These are phyloP conservation scores for Colletotrichum echinochloae DNA, from an alignment of 2,329 filamentous ascomycete species.

Conservation along the genomic window DNA sequence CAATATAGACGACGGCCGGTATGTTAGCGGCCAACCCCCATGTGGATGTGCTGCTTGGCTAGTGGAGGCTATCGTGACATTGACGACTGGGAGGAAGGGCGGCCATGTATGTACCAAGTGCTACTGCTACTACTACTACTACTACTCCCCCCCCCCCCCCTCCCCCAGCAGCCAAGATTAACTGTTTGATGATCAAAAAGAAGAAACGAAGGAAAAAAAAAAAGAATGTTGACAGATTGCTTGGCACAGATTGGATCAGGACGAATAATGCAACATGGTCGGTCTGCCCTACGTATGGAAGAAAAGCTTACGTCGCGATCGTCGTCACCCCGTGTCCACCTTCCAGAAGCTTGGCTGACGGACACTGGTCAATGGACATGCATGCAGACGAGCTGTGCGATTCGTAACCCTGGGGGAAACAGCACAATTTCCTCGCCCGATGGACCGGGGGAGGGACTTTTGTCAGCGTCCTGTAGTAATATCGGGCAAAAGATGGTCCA, in stretches of 20 bases:
- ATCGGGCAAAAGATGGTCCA: conserved; percentile 33
- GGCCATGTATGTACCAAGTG: background rate
- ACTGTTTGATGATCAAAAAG: background rate
- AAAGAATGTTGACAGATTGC: background rate
- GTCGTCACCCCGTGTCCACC: conserved; percentile 32
- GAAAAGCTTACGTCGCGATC: conserved; percentile 38
- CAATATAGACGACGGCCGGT: conserved; percentile 22
- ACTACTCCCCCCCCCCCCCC: too few relatives aligned
- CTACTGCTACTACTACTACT: too few relatives aligned
- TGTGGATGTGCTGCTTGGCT: background rate
- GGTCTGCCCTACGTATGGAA: background rate
- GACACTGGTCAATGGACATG: background rate
- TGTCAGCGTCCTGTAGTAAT: conserved; percentile 22
- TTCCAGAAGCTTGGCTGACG: conserved; percentile 31
- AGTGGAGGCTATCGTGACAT: conserved; percentile 14
- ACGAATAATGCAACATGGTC: background rate
- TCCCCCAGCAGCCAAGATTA: background rate
- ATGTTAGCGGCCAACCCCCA: conserved; percentile 3
- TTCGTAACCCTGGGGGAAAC: conserved; percentile 21
- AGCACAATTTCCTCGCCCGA: background rate
- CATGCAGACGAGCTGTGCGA: conserved; percentile 24
- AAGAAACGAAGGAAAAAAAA: background rate
- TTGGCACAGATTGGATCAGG: conserved; percentile 6
- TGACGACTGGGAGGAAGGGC: background rate
- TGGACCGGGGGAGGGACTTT: conserved; percentile 16